phyloP scores from a whole-genome alignment of 1,284 basidiomycete genomes.

The Ceraceosorus guamensis region DNA sequence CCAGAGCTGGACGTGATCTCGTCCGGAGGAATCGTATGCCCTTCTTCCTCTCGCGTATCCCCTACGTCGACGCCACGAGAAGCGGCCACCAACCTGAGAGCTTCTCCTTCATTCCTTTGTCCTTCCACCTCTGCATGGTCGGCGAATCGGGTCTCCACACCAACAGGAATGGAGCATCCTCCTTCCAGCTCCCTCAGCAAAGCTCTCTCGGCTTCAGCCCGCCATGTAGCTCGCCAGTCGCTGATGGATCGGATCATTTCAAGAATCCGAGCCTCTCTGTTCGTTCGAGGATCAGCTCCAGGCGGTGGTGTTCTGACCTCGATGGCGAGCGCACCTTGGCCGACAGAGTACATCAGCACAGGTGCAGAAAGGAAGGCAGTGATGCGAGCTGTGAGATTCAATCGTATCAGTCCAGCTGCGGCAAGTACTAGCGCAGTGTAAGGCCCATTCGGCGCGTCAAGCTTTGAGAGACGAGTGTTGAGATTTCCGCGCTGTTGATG shows the following conservation, averaged over 20 bases:
- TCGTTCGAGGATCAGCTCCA: conserved; percentile 21
- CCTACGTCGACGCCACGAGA: conserved; percentile 16
- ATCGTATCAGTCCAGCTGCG: conserved; percentile 81
- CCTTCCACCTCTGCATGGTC: conserved; percentile 40
- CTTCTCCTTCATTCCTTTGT: conserved; percentile 23
- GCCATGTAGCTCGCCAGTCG: conserved; percentile 41
- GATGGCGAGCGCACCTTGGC: conserved; percentile 83
- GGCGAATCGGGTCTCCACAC: conserved; percentile 58
- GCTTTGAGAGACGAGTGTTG: conserved; percentile 75
- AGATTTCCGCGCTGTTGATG: conserved; percentile 46
- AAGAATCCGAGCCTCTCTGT: conserved; percentile 38
- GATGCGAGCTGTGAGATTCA: conserved; percentile 66
- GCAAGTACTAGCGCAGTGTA: conserved; percentile 88
- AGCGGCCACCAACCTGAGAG: conserved; percentile 19
- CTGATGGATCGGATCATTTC: conserved; percentile 36
- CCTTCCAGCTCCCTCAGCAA: conserved; percentile 83
- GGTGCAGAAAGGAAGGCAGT: conserved; percentile 67
- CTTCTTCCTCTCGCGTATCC: conserved; percentile 19
- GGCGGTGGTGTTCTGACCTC: conserved; percentile 63
- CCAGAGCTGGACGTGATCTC: background rate
- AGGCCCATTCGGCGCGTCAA: conserved; percentile 75
- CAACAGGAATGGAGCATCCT: conserved; percentile 95
- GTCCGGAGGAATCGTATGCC: conserved; percentile 27
- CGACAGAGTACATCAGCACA: conserved; percentile 77
- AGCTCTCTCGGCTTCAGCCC: conserved; percentile 61